Evolutionary conservation across 495 filamentous ascomycete species (phyloP).

Genomic region (Penicillium pancosmium): DNA sequence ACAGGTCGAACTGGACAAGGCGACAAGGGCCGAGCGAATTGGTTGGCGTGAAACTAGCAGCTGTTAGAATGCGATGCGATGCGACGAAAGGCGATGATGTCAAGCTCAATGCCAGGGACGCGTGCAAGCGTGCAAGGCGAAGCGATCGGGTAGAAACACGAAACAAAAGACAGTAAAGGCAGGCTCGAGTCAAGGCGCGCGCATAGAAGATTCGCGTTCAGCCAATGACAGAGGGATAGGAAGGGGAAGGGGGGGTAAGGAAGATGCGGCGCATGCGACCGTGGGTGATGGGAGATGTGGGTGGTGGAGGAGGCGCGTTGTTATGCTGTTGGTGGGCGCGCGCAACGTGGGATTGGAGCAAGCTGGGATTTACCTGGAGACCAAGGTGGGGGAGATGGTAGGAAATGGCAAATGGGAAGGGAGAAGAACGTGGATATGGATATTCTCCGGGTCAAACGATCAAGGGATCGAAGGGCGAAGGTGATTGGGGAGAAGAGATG

Average conservation of each 20-base stretch:
- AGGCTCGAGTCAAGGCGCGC: constrained; percentile 3
- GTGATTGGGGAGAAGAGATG: constrained; percentile 34
- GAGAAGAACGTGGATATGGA: constrained; percentile 14
- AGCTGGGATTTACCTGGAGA: constrained; percentile 20
- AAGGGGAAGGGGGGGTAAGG: constrained; percentile 12
- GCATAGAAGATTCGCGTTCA: constrained; percentile 4
- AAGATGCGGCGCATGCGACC: constrained; percentile 23
- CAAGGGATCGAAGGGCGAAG: constrained; percentile 28
- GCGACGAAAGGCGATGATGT: constrained; percentile 23
- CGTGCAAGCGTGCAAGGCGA: constrained; percentile 39
- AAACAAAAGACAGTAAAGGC: constrained; percentile 15
- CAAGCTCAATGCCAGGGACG: constrained; percentile 26
- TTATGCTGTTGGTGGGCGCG: constrained; percentile 16
- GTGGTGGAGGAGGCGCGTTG: background rate
- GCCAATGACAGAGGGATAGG: constrained; percentile 8
- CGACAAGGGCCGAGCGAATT: constrained; percentile 25
- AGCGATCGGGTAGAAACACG: constrained; percentile 15
- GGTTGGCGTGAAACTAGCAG: constrained; percentile 15
- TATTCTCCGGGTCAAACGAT: constrained; percentile 23
- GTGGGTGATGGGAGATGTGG: background rate
- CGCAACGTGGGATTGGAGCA: constrained; percentile 34
- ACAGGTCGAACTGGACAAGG: constrained; percentile 22
- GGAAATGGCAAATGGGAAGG: background rate
- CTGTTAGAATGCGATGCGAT: constrained; percentile 10
- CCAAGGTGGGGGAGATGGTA: constrained; percentile 5